Conservation (phyloP, 371 early-diverging fungal species). For the Zychaea mexicana region DNA sequence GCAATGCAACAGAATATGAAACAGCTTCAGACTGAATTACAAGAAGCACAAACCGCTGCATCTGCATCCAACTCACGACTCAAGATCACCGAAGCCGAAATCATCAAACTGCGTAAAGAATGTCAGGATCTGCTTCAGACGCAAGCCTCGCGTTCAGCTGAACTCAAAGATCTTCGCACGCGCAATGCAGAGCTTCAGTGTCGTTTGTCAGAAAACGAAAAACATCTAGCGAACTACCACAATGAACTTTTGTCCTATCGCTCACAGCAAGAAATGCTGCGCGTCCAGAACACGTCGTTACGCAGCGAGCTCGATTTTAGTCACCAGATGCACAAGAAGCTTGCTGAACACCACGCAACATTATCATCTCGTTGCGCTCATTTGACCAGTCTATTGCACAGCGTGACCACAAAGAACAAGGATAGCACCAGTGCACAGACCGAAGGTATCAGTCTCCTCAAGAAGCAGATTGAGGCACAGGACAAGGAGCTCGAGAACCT, state of each 20-base stretch:
- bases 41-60: not conserved
- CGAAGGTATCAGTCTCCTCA: not conserved
- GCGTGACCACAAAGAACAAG: not conserved
- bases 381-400: not conserved
- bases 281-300: not conserved
- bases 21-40: not conserved
- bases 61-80: not conserved
- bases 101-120: not conserved
- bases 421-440: not conserved
- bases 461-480: slow-evolving; percentile 1
- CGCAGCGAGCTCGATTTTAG: not conserved
- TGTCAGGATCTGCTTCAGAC: not conserved
- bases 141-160: not conserved
- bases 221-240: not conserved
- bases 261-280: not conserved
- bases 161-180: not conserved
- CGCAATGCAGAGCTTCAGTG: not conserved
- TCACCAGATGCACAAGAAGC: not conserved
- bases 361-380: not conserved
- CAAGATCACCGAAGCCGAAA: not conserved
- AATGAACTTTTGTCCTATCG: not conserved
- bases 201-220: not conserved
- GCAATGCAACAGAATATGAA: slow-evolving; percentile 1
- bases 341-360: not conserved
- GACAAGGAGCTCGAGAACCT: slow-evolving; percentile 10